These are phyloP conservation scores for Botrytis byssoidea DNA, from an alignment of 2,329 filamentous ascomycete genomes.

Conservation along the genomic window DNA sequence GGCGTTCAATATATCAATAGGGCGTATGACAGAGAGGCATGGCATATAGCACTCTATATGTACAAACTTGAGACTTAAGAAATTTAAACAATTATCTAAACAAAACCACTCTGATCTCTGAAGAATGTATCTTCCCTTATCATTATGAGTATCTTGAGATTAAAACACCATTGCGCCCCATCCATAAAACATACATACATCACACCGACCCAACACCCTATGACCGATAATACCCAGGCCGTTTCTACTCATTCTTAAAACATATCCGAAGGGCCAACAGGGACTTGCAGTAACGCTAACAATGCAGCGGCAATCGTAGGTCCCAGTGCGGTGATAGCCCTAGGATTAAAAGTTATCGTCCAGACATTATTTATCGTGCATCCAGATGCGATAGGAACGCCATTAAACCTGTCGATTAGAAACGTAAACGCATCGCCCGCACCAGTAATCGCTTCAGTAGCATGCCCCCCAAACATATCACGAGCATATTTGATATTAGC, in stretches of 20 bases:
- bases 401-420: conserved; percentile 29
- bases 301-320: conserved; percentile 1
- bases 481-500: conserved; percentile 46
- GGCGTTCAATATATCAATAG: conserved; percentile 5
- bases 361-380: conserved; percentile 10
- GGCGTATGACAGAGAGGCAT: neutral
- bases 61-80: neutral
- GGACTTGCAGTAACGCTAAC: neutral
- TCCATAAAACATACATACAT: neutral
- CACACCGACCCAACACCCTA: neutral
- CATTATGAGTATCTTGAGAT: neutral
- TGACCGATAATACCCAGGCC: no score
- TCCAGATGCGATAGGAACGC: neutral
- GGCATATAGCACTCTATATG: neutral
- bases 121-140: neutral
- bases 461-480: conserved; percentile 46
- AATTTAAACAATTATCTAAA: neutral
- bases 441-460: conserved; percentile 40
- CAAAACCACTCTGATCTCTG: neutral
- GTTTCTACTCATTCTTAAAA: neutral
- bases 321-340: neutral
- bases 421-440: conserved; percentile 39
- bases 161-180: neutral
- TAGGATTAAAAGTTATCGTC: neutral
- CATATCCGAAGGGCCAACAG: neutral